These are phyloP conservation scores for Suillus fuscotomentosus DNA, from an alignment of 768 basidiomycete genomes.

Conservation along the genomic window DNA sequence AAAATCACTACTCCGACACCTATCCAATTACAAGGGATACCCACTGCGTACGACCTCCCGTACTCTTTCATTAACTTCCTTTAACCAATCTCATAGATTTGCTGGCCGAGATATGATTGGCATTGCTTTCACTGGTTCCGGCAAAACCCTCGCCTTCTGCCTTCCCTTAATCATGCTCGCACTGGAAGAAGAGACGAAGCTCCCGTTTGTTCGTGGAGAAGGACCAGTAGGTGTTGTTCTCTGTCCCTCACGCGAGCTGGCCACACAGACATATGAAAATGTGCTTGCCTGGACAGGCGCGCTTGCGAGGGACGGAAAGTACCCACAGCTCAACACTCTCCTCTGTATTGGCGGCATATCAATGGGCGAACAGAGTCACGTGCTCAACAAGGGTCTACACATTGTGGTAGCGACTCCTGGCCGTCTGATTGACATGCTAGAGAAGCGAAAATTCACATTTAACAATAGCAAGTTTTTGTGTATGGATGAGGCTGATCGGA, in stretches of 20 bases:
- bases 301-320: conserved; percentile 73
- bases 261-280: conserved; percentile 96
- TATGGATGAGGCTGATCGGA: conserved; percentile 99
- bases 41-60: conserved; percentile 71
- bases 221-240: conserved; percentile 96
- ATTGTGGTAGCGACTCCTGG: conserved; percentile 97
- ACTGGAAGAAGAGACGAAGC: conserved; percentile 87
- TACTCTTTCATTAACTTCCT: background rate
- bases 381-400: conserved; percentile 87
- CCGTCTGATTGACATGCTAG: conserved; percentile 95
- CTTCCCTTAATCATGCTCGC: conserved; percentile 97
- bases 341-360: conserved; percentile 98
- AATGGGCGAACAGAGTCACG: conserved; percentile 96
- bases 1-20: conserved; percentile 88
- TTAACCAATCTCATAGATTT: conserved; percentile 54
- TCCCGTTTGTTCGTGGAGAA: conserved; percentile 90
- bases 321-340: conserved; percentile 84
- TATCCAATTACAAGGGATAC: conserved; percentile 96
- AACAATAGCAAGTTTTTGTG: conserved; percentile 94
- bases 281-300: conserved; percentile 82
- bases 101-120: conserved; percentile 97
- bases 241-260: conserved; percentile 96
- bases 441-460: conserved; percentile 91
- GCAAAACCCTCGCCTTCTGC: conserved; percentile 98
- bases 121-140: conserved; percentile 98